A percentile compares a stretch with the other conserved stretches of the same genome.
Evolutionary conservation across 495 filamentous ascomycete species (phyloP).

Genomic region (Cercophora sp.): DNA sequence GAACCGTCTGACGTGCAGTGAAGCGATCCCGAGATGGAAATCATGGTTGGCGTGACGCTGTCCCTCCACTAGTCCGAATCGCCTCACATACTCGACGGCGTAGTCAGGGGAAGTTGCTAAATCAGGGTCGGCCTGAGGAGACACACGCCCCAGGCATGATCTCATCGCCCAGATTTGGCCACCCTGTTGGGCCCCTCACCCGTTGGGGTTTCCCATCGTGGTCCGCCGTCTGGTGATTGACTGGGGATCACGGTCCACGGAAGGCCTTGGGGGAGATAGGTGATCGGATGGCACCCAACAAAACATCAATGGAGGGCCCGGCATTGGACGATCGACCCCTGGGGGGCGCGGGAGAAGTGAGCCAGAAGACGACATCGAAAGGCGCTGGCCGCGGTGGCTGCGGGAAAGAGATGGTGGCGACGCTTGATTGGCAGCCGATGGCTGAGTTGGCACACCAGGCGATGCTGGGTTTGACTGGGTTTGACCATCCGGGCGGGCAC

Average conservation of each 20-base stretch:
- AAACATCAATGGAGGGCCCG: slow-evolving; percentile 1
- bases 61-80: neutral
- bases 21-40: slow-evolving; percentile 3
- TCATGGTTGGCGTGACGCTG: slow-evolving; percentile 5
- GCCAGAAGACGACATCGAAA: slow-evolving; percentile 9
- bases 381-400: slow-evolving; percentile 11
- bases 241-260: neutral
- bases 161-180: slow-evolving; percentile 6
- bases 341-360: slow-evolving; percentile 13
- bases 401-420: slow-evolving; percentile 22
- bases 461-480: slow-evolving; percentile 18
- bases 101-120: slow-evolving; percentile 5
- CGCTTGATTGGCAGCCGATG: slow-evolving; percentile 22
- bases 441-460: slow-evolving; percentile 28
- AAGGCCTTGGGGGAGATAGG: slow-evolving; percentile 2
- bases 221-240: neutral
- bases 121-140: too few species aligned
- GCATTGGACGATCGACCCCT: slow-evolving; percentile 19
- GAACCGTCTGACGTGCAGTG: slow-evolving; percentile 12
- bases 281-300: slow-evolving; percentile 9
- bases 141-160: too few species aligned
- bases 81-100: neutral
- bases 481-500: slow-evolving; percentile 20
- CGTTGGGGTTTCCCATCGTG: neutral
- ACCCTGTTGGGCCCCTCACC: slow-evolving; percentile 2